Evolutionary conservation across 2,329 filamentous ascomycete genomes (phyloP).

Genomic region (Aureobasidium vineae): DNA sequence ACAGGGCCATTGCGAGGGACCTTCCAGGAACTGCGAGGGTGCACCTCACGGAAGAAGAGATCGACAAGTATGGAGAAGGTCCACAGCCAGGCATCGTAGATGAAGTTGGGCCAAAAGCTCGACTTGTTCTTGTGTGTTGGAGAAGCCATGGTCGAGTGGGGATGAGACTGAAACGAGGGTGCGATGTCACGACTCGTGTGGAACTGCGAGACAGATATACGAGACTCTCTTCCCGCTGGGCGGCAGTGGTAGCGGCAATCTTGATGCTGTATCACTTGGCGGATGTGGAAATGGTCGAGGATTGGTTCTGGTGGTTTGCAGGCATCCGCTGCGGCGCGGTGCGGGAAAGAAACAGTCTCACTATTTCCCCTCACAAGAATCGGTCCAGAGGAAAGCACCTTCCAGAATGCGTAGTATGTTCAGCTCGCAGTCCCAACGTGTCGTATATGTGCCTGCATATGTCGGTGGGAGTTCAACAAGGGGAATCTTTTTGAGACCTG

Average conservation of each 20-base stretch:
- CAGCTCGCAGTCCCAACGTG: not conserved
- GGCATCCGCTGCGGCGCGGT: conserved; percentile 4
- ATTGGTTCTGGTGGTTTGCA: not conserved
- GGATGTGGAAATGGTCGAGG: not conserved
- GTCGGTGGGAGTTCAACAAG: conserved; percentile 23
- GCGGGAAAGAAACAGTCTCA: not conserved
- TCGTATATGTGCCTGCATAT: not conserved
- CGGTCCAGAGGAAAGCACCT: conserved; percentile 9
- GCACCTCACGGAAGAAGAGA: conserved; percentile 97
- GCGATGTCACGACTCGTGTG: not conserved
- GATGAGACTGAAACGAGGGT: not conserved
- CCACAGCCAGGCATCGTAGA: conserved; percentile 74
- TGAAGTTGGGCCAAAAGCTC: conserved; percentile 30
- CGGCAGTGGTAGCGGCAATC: not conserved
- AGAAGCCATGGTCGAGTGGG: not conserved
- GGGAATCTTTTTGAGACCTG: not conserved
- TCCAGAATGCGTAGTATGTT: not conserved
- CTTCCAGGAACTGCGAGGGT: conserved; percentile 92
- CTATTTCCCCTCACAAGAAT: no score
- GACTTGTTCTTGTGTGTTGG: conserved; percentile 6
- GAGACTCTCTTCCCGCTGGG: not conserved
- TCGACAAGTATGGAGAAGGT: conserved; percentile 80
- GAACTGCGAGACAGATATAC: not conserved
- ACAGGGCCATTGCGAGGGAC: conserved; percentile 85
- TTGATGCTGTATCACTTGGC: conserved; percentile 3